Evolutionary conservation across 1,139 yeast species (phyloP).

Genomic region (Suhomyces wounanorum): DNA sequence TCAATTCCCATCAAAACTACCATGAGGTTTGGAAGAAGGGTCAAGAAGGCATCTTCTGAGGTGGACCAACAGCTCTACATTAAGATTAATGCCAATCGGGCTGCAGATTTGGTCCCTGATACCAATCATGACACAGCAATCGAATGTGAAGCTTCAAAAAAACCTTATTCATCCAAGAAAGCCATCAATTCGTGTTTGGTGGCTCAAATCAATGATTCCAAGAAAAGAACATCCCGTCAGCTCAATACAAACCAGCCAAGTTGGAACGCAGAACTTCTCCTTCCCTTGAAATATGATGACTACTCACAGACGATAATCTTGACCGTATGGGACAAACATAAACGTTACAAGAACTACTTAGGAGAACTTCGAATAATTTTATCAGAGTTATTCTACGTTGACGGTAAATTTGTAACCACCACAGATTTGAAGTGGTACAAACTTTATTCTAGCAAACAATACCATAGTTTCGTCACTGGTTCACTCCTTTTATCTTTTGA

Average conservation of each 20-base stretch:
- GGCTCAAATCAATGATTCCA: constrained; percentile 34
- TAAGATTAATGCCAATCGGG: constrained; percentile 39
- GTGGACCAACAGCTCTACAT: constrained; percentile 23
- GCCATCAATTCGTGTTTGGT: constrained; percentile 41
- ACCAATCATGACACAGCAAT: background rate
- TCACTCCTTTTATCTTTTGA: constrained; percentile 55
- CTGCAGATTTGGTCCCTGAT: constrained; percentile 38
- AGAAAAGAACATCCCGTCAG: constrained; percentile 36
- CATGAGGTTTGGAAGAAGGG: constrained; percentile 9
- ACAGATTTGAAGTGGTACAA: constrained; percentile 52
- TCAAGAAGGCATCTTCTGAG: background rate
- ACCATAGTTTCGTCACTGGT: constrained; percentile 59
- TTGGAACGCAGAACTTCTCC: constrained; percentile 43
- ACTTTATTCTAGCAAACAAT: constrained; percentile 47
- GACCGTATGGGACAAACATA: constrained; percentile 50
- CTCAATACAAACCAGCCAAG: constrained; percentile 44
- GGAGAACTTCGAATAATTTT: constrained; percentile 58
- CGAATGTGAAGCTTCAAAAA: background rate
- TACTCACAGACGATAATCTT: constrained; percentile 34
- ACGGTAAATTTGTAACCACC: constrained; percentile 20
- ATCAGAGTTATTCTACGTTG: constrained; percentile 38
- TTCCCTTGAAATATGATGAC: constrained; percentile 36
- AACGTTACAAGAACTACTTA: constrained; percentile 49
- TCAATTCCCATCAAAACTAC: background rate
- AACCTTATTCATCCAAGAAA: constrained; percentile 14